A percentile compares a stretch with the other conserved stretches of the same genome.
phyloP scores from a whole-genome alignment of 2,329 filamentous ascomycete genomes.

The Alternaria postmessia region DNA sequence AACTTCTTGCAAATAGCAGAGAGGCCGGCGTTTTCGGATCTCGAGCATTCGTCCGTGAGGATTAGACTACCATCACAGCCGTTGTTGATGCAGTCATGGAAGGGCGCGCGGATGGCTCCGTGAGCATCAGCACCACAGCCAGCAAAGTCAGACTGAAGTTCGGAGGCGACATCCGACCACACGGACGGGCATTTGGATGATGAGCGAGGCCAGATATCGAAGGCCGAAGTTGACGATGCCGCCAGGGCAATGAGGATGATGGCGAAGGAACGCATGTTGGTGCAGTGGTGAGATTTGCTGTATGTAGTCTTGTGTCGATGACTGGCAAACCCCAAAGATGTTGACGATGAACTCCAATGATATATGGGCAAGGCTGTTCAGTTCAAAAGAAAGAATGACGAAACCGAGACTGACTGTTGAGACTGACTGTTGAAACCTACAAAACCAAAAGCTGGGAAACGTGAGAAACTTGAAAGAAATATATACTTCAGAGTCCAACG shows the following conservation, averaged over 20 bases:
- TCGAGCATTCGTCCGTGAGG: conserved; percentile 35
- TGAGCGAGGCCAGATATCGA: conserved; percentile 16
- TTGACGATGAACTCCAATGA: neutral
- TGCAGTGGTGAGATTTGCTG: neutral
- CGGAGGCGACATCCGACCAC: conserved; percentile 26
- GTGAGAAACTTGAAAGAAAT: neutral
- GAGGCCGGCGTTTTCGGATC: conserved; percentile 55
- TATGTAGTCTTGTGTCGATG: neutral
- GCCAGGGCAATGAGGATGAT: neutral
- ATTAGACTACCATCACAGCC: conserved; percentile 40
- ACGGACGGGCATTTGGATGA: conserved; percentile 26
- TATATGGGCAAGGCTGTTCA: neutral
- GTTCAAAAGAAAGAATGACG: conserved; percentile 1
- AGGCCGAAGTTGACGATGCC: conserved; percentile 1
- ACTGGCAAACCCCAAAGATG: neutral
- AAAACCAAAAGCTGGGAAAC: neutral
- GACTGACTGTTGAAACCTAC: neutral
- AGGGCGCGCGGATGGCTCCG: conserved; percentile 32
- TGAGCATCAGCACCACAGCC: conserved; percentile 33
- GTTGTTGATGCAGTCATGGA: conserved; percentile 42
- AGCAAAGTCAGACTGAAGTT: conserved; percentile 25
- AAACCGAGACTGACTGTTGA: neutral
- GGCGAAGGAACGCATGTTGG: conserved; percentile 2
- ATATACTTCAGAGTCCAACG: neutral
- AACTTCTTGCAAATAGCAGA: conserved; percentile 52